Base-by-base conservation (phyloP, 2,329 filamentous ascomycete genomes). In the Chaetoscypha palmicola region DNA sequence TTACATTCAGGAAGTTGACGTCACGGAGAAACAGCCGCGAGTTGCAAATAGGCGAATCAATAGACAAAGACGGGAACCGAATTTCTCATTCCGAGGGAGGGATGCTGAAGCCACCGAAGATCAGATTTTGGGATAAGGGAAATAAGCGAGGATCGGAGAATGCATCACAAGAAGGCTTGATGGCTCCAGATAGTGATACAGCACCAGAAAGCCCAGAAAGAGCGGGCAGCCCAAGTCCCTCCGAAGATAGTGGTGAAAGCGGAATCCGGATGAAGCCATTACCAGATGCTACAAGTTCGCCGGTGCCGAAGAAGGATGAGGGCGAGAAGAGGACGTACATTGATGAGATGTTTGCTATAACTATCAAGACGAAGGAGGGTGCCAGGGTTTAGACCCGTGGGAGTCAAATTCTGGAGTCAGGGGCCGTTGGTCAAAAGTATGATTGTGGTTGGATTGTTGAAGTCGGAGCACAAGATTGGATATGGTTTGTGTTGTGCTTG, bases 341-440 rank as follows among this genome's bases (percentile, higher is more conserved):
- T 11, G 44, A 46, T 30, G 44, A 46, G 34, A 42, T 46, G 16
- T 42, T 46, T 38, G 33, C 34, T 8, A 46, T 42, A 23, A 38
- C 38, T 28, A 38, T 46, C 19, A 46, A 32, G 38, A 38, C 44
- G 19, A 41, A 42, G 38, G 38, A 28, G 20, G 38, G 38, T 12
- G 37, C 43, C 5, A 28, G 24, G 22, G 34, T 43, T 16, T 43
- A 34, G 38, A 7, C 7, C 24, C 12, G 7, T 7, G 12, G 12
- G 12, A 28, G 12, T 28, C 12, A 28, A 12, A 12, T 7, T 28
- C 12, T 12, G 24, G 24, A 28, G 24, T 28, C 24, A 28, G 24
- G 24, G n/a, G n/a, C n/a, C n/a, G n/a, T n/a, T n/a, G n/a, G n/a
- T n/a, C n/a, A n/a, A n/a, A n/a, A n/a, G n/a, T n/a, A n/a, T n/a